Evolutionary conservation across 78 protist genomes (phyloP).

Genomic region (slime mould (Dictyostelium discoideum)): dicty_2.7 NC_007091.3:1988001-1988500

Average conservation of each 20-base stretch:
- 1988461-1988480: slow-evolving; percentile 48
- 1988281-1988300: background rate
- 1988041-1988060: background rate
- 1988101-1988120: too few species aligned
- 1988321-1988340: background rate
- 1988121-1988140: too few species aligned
- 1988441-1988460: slow-evolving; percentile 42
- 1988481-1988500: slow-evolving; percentile 48
- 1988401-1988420: background rate
- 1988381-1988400: slow-evolving; percentile 71
- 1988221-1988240: background rate
- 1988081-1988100: background rate
- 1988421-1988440: slow-evolving; percentile 73
- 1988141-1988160: too few species aligned
- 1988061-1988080: background rate
- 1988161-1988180: background rate
- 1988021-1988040: background rate
- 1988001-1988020: background rate
- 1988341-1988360: background rate
- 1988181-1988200: background rate
- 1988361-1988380: slow-evolving; percentile 21
- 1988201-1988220: background rate
- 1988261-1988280: too few species aligned
- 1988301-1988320: background rate
- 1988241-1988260: background rate